Percentiles rank a stretch among this genome's conserved stretches.
phyloP scores from a whole-genome alignment of 108 stramenopile genomes.

The Pseudonitzschia delicatissima region DNA sequence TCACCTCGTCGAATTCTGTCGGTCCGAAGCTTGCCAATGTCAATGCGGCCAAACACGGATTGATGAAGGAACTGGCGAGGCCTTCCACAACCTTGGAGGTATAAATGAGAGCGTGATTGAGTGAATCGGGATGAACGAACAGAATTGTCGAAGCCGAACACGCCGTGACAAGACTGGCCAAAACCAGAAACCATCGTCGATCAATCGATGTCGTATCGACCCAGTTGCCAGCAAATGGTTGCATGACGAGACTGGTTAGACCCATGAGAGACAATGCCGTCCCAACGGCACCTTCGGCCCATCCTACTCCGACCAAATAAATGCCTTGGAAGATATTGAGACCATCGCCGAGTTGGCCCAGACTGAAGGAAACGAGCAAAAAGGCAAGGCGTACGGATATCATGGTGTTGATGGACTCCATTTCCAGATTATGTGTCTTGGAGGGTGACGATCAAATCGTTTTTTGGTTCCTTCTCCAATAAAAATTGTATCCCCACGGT shows the following conservation, averaged over 20 bases:
- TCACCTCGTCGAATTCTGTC: slow-evolving; percentile 51
- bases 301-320: slow-evolving; percentile 64
- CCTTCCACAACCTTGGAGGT: slow-evolving; percentile 63
- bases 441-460: slow-evolving; percentile 2
- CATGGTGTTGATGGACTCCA: background rate
- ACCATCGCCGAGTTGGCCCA: slow-evolving; percentile 67
- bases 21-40: slow-evolving; percentile 66
- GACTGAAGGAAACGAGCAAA: slow-evolving; percentile 55
- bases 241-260: slow-evolving; percentile 54
- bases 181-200: slow-evolving; percentile 48
- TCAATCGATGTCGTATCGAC: slow-evolving; percentile 65
- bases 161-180: slow-evolving; percentile 57
- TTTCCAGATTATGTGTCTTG: background rate
- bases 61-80: slow-evolving; percentile 59
- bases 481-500: background rate
- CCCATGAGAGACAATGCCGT: slow-evolving; percentile 66
- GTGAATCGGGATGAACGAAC: slow-evolving; percentile 40
- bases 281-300: slow-evolving; percentile 71
- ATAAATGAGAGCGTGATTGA: slow-evolving; percentile 45
- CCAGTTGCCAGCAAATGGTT: slow-evolving; percentile 64
- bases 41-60: slow-evolving; percentile 67
- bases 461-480: background rate
- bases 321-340: slow-evolving; percentile 69
- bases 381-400: slow-evolving; percentile 51
- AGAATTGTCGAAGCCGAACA: slow-evolving; percentile 56